Percentiles rank a stretch among this genome's conserved stretches.
Conservation (phyloP, 495 filamentous ascomycete genomes). For the Aspergillus hancockii region DNA sequence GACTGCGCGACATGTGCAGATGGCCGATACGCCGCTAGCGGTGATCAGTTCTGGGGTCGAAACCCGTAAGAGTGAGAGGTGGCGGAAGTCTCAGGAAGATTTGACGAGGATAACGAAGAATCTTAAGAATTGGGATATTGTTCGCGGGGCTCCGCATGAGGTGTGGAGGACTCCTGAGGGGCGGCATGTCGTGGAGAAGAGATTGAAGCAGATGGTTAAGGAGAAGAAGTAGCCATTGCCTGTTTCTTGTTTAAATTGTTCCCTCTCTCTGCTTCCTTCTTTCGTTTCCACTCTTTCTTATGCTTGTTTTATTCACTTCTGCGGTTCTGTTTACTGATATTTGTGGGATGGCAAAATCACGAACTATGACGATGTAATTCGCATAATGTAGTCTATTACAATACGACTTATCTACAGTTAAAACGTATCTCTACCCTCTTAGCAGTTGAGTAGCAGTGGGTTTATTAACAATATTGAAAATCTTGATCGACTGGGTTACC, state of each 20-base stretch:
- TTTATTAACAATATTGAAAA: too few species aligned
- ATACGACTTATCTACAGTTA: too few species aligned
- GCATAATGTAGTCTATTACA: background rate
- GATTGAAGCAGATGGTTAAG: slow-evolving; percentile 61
- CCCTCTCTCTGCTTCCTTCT: background rate
- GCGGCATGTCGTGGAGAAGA: slow-evolving; percentile 66
- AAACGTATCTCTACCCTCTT: too few species aligned
- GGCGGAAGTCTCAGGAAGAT: slow-evolving; percentile 80
- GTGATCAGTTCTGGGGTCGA: slow-evolving; percentile 81
- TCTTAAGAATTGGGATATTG: slow-evolving; percentile 81
- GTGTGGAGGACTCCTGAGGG: slow-evolving; percentile 77
- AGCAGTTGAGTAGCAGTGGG: too few species aligned
- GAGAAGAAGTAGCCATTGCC: slow-evolving; percentile 5
- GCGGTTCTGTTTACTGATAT: background rate
- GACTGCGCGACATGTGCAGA: slow-evolving; percentile 74
- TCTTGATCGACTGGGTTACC: too few species aligned
- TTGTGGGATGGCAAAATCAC: background rate
- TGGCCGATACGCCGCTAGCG: slow-evolving; percentile 67
- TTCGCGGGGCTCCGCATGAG: slow-evolving; percentile 79
- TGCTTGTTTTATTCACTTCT: background rate
- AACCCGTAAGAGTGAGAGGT: slow-evolving; percentile 57
- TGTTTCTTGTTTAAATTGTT: background rate
- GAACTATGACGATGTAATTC: background rate
- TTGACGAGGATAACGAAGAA: slow-evolving; percentile 76
- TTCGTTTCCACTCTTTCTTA: background rate